phyloP scores from a whole-genome alignment of 1,284 basidiomycete species.

The Ceratobasidium sp. region DNA sequence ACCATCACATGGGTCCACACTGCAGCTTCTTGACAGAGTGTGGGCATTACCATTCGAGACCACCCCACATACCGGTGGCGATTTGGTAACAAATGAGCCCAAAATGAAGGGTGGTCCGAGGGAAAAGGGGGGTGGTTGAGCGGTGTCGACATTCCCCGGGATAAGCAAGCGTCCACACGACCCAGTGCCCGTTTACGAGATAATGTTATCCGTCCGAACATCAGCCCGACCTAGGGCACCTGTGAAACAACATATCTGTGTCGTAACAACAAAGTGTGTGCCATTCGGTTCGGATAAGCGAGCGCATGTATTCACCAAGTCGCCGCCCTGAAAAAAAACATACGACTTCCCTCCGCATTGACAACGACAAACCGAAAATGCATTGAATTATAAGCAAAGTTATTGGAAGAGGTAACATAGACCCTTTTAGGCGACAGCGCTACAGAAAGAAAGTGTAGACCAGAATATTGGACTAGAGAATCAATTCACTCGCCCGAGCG shows the following conservation, averaged over 20 bases:
- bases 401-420: conserved; percentile 30
- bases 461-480: conserved; percentile 35
- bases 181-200: background rate
- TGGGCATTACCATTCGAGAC: conserved; percentile 29
- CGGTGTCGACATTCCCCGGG: conserved; percentile 23
- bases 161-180: conserved; percentile 15
- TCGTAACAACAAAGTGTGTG: too few species aligned
- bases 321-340: conserved; percentile 30
- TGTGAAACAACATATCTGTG: background rate
- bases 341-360: conserved; percentile 13
- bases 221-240: background rate
- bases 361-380: conserved; percentile 33
- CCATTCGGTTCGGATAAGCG: background rate
- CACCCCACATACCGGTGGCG: conserved; percentile 5
- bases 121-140: conserved; percentile 29
- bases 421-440: conserved; percentile 39
- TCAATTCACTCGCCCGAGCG: conserved; percentile 37
- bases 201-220: conserved; percentile 4
- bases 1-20: conserved; percentile 34
- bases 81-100: conserved; percentile 39
- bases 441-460: conserved; percentile 27
- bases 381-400: conserved; percentile 37
- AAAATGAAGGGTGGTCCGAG: conserved; percentile 27
- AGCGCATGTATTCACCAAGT: background rate
- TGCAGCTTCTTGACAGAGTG: conserved; percentile 36